Evolutionary conservation across 2,329 filamentous ascomycete species (phyloP), one percentile per base, ranked within the genome.

Genomic region (Penicillium janthinellum): DNA sequence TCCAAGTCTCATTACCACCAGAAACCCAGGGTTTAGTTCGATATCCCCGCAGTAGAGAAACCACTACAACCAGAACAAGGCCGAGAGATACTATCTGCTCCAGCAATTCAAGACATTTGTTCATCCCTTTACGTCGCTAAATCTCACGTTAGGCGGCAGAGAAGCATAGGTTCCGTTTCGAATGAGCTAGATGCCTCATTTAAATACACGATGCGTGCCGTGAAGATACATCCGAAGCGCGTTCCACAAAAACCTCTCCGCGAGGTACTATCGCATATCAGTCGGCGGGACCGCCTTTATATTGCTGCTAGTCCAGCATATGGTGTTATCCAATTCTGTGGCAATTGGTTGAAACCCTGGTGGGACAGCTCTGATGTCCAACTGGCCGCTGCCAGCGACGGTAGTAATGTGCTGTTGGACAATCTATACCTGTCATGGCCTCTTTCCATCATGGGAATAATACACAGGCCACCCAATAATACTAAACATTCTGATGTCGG

Each of bases 311-410:
- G 53, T 22, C 22, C 59, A 17, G 53, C 59, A 39, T 59, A 56
- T 41, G 59, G 37, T 22, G 54, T 54, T 8, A 39, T 59, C 5
- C 56, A 61, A 17, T 57, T 47, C 12, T 49, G 42, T 31, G 59
- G 44, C 4, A 61, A 59, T 44, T 61, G 59, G 59, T 25, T 61
- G 28, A 61, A 57, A 39, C 8, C 53, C 4, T 45, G 37, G 31
- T 61, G 59, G 53, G 53, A 61, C 35, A 61, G 53, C 28, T 61
- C 59, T 14, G 59, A 59, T 42, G 15, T 61, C 10, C 44, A 59
- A 11, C 31, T 59, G 11, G 22, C 47, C 3, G 45, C 45, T 17
- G 38, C 15, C 22, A 6, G 34, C 34, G 49, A 57, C 34, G 52
- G 47, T 10, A 48, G 22, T 7, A 37, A 42, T 25, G 42, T 56